These are phyloP conservation scores for Fusarium fujikuroi DNA, from an alignment of 2,329 filamentous ascomycete genomes.

Conservation along the genomic window DNA sequence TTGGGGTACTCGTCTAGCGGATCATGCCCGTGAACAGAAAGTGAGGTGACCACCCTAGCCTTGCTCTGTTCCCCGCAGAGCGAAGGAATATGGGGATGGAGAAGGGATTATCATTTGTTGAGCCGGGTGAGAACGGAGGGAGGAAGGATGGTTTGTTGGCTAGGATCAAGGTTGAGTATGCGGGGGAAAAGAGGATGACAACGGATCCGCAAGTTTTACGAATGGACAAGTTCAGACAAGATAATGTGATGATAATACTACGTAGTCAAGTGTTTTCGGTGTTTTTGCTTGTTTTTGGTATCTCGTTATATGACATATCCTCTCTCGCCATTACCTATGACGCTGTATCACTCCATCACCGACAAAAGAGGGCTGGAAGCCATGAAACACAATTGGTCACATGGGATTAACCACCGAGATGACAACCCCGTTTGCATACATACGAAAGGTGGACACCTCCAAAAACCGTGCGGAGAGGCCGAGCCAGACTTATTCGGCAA, in stretches of 20 bases:
- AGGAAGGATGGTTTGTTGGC: not conserved
- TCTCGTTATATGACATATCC: not conserved
- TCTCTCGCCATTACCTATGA: conserved; percentile 1
- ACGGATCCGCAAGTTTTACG: conserved; percentile 3
- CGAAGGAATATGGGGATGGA: conserved; percentile 2
- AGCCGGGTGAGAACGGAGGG: conserved; percentile 22
- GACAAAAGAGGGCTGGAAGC: not conserved
- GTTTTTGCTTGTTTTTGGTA: not conserved
- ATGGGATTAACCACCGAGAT: not conserved
- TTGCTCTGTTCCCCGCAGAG: conserved; percentile 15
- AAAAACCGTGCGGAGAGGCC: conserved; percentile 34
- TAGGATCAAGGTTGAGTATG: conserved; percentile 1
- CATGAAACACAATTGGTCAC: conserved; percentile 7
- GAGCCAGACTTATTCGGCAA: conserved; percentile 31
- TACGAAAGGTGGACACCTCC: conserved; percentile 1
- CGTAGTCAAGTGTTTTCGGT: not conserved
- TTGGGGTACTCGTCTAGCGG: conserved; percentile 33
- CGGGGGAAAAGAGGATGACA: not conserved
- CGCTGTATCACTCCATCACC: conserved; percentile 5
- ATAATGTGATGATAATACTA: not conserved
- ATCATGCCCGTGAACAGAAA: conserved; percentile 17
- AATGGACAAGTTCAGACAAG: not conserved
- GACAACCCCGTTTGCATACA: not conserved
- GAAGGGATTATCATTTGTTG: conserved; percentile 5
- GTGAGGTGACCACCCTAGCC: conserved; percentile 18